These are phyloP conservation scores for Neurospora africana DNA, from an alignment of 495 filamentous ascomycete genomes.

Conservation along the genomic window DNA sequence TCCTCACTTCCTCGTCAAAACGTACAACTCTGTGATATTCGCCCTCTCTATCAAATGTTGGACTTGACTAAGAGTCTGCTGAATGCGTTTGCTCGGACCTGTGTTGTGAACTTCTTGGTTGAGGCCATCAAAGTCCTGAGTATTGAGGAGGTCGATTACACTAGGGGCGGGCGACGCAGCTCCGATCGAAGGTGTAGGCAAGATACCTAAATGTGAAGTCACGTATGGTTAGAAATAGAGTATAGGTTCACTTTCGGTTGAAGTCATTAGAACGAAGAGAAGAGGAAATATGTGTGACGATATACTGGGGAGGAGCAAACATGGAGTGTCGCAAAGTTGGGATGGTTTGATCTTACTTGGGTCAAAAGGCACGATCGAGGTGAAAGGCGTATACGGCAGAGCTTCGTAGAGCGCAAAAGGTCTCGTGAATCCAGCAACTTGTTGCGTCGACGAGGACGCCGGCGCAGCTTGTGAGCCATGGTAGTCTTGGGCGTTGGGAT, in stretches of 20 bases:
- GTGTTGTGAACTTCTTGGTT: slow-evolving; percentile 39
- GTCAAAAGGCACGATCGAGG: slow-evolving; percentile 77
- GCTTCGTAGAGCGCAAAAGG: slow-evolving; percentile 65
- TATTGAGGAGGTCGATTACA: slow-evolving; percentile 32
- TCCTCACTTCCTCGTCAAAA: slow-evolving; percentile 2
- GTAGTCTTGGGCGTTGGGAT: background rate
- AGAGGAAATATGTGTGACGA: background rate
- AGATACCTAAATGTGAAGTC: slow-evolving; percentile 41
- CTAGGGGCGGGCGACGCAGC: slow-evolving; percentile 38
- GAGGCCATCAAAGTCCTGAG: slow-evolving; percentile 35
- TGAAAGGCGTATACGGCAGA: slow-evolving; percentile 83
- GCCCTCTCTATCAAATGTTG: slow-evolving; percentile 58
- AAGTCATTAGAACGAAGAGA: background rate
- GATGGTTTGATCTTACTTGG: slow-evolving; percentile 45
- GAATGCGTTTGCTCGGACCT: slow-evolving; percentile 28
- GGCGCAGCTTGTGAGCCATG: background rate
- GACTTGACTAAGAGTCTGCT: slow-evolving; percentile 49
- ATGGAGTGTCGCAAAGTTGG: background rate
- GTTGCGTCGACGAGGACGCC: background rate
- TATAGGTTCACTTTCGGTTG: background rate
- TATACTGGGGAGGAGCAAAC: background rate
- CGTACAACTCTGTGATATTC: slow-evolving; percentile 65
- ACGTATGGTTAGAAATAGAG: slow-evolving; percentile 3
- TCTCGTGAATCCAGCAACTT: slow-evolving; percentile 7
- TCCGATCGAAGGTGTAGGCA: slow-evolving; percentile 57